A percentile compares a stretch with the other conserved stretches of the same genome.
Conservation (phyloP, 2,329 filamentous ascomycete species). For the Phialemoniopsis sp. region DNA sequence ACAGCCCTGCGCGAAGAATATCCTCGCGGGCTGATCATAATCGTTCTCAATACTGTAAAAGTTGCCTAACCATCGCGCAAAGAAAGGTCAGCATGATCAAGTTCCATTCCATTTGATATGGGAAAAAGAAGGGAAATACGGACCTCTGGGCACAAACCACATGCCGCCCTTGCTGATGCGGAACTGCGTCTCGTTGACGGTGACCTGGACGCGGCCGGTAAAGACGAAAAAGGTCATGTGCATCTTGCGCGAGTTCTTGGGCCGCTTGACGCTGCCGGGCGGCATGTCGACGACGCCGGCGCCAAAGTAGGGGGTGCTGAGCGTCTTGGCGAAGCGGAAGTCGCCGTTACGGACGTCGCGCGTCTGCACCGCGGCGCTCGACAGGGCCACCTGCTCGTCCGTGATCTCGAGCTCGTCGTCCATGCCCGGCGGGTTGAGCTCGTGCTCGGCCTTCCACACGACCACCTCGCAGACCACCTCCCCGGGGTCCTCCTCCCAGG, state of each 20-base stretch:
- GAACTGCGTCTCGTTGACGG: conserved; percentile 71
- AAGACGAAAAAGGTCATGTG: conserved; percentile 96
- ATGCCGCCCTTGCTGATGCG: conserved; percentile 82
- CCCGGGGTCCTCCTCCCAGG: conserved; percentile 69
- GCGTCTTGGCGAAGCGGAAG: conserved; percentile 86
- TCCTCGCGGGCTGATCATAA: conserved; percentile 63
- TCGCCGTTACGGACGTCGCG: conserved; percentile 58
- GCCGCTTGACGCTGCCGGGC: conserved; percentile 75
- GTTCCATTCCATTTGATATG: not conserved
- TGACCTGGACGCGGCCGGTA: conserved; percentile 75
- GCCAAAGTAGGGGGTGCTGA: conserved; percentile 81
- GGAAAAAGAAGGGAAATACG: conserved; percentile 26
- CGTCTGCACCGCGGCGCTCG: conserved; percentile 50
- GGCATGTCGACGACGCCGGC: conserved; percentile 87
- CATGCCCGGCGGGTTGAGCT: conserved; percentile 45
- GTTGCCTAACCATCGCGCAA: conserved; percentile 59
- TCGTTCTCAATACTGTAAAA: conserved; percentile 89
- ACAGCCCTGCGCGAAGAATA: conserved; percentile 93
- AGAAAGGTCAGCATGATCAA: conserved; percentile 8
- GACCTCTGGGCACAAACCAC: conserved; percentile 94
- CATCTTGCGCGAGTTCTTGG: conserved; percentile 93
- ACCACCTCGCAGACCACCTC: conserved; percentile 60
- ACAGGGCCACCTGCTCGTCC: conserved; percentile 54
- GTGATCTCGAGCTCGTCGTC: conserved; percentile 51
- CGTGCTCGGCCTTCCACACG: conserved; percentile 57